phyloP scores from a whole-genome alignment of 495 filamentous ascomycete species.

The Talaromyces proteolyticus region DNA sequence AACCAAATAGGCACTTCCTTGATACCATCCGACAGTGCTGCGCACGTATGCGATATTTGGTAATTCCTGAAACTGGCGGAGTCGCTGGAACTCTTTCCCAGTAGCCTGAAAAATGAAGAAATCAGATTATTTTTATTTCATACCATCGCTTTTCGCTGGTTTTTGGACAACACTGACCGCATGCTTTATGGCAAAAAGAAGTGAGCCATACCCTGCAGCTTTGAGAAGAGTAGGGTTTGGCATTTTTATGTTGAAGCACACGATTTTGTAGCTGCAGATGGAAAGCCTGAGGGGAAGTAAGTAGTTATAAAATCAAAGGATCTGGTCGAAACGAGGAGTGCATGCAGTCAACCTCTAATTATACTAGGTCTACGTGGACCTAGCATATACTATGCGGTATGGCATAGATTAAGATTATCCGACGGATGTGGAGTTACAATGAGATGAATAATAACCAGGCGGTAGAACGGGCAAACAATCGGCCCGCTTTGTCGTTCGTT shows the following conservation, averaged over 20 bases:
- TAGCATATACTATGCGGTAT: background rate
- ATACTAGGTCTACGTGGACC: background rate
- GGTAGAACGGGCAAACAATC: background rate
- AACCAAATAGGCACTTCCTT: slow-evolving; percentile 23
- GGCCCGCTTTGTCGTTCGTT: background rate
- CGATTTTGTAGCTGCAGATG: background rate
- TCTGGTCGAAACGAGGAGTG: background rate
- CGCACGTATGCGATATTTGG: slow-evolving; percentile 22
- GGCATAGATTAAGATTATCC: too few relatives aligned
- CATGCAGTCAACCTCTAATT: background rate
- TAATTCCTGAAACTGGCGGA: slow-evolving; percentile 15
- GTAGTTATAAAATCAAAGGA: background rate
- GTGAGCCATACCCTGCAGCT: slow-evolving; percentile 11
- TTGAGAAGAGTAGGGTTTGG: slow-evolving; percentile 9
- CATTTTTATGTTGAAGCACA: background rate
- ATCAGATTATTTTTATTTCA: background rate
- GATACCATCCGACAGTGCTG: slow-evolving; percentile 22
- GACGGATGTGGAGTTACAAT: too few relatives aligned
- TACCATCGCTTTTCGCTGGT: background rate
- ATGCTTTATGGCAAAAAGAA: slow-evolving; percentile 9
- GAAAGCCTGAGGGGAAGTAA: background rate
- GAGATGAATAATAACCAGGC: too few relatives aligned
- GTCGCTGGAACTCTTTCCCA: slow-evolving; percentile 4
- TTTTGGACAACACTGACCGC: slow-evolving; percentile 6
- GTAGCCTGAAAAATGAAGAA: background rate